A percentile compares a stretch with the other conserved stretches of the same genome.
These are phyloP conservation scores for Pezicula rhizophila DNA, from an alignment of 2,329 filamentous ascomycete genomes.

Conservation along the genomic window DNA sequence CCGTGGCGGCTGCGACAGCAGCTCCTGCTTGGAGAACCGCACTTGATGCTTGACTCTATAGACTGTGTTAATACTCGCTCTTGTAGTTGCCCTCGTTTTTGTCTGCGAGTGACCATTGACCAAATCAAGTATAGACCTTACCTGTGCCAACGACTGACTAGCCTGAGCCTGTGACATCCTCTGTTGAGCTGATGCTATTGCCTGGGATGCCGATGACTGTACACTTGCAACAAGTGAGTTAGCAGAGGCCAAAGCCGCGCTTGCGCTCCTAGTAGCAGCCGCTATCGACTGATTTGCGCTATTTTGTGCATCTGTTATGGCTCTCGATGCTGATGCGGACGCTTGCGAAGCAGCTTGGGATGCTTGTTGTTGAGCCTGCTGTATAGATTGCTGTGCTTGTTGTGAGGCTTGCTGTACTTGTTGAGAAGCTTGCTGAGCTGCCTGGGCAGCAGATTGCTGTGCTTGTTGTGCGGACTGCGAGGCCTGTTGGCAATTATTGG, in stretches of 20 bases:
- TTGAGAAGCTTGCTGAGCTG: not conserved
- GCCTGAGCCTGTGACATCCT: not conserved
- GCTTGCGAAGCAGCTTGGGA: not conserved
- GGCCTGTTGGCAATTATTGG: not conserved
- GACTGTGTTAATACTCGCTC: conserved; percentile 9
- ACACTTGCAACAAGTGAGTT: not conserved
- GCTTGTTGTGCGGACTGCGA: not conserved
- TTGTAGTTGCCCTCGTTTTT: not conserved
- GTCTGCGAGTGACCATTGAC: too few relatives aligned
- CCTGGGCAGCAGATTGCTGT: not conserved
- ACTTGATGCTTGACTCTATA: conserved; percentile 15
- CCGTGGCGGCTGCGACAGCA: conserved; percentile 23
- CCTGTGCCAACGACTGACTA: not conserved
- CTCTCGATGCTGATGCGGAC: not conserved
- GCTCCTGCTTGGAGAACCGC: conserved; percentile 22
- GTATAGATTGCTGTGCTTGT: not conserved
- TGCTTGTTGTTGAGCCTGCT: not conserved
- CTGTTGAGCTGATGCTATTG: not conserved
- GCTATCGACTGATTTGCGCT: not conserved
- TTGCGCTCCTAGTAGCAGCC: not conserved
- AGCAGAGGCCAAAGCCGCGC: not conserved
- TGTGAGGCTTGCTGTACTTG: not conserved
- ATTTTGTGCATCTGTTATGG: not conserved
- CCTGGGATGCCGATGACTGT: not conserved
- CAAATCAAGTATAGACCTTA: not conserved